Percentiles rank a stretch among this genome's conserved stretches.
phyloP scores from a whole-genome alignment of 1,284 basidiomycete genomes.

The Malassezia yamatoensis region DNA sequence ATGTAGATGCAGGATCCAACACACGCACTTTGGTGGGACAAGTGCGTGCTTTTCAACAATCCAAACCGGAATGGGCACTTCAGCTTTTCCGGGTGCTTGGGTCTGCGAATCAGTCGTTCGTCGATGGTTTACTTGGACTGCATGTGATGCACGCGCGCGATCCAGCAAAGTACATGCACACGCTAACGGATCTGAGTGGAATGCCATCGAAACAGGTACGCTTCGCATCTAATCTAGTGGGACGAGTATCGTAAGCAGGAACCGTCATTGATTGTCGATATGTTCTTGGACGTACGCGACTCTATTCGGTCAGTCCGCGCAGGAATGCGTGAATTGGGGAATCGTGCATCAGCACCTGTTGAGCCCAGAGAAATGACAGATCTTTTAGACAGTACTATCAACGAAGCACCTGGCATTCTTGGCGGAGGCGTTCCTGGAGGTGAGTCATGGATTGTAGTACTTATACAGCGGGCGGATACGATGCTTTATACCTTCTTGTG shows the following conservation, averaged over 20 bases:
- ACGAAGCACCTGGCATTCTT: slow-evolving; percentile 65
- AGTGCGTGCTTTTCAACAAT: slow-evolving; percentile 34
- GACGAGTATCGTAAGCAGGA: slow-evolving; percentile 10
- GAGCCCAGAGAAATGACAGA: slow-evolving; percentile 80
- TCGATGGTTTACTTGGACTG: slow-evolving; percentile 35
- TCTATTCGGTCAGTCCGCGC: slow-evolving; percentile 60
- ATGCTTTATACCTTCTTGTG: slow-evolving; percentile 80
- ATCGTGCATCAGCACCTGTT: slow-evolving; percentile 67
- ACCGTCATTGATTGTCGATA: slow-evolving; percentile 15
- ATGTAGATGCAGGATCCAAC: slow-evolving; percentile 45
- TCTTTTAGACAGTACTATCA: slow-evolving; percentile 70
- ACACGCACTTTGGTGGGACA: slow-evolving; percentile 43
- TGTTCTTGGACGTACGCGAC: slow-evolving; percentile 36
- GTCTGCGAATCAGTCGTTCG: slow-evolving; percentile 35
- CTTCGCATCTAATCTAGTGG: slow-evolving; percentile 20
- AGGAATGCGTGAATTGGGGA: slow-evolving; percentile 81
- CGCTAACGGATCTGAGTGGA: slow-evolving; percentile 32
- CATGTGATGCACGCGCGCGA: slow-evolving; percentile 29
- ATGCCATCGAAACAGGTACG: too few relatives aligned
- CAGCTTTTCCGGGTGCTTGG: slow-evolving; percentile 42
- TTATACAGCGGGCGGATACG: slow-evolving; percentile 72
- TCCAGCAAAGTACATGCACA: slow-evolving; percentile 30
- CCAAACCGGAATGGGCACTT: slow-evolving; percentile 38
- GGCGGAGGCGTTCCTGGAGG: slow-evolving; percentile 85
- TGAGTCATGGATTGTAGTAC: not conserved